Conservation (phyloP, 2,329 filamentous ascomycete genomes). For the Aureobasidium lini region DNA sequence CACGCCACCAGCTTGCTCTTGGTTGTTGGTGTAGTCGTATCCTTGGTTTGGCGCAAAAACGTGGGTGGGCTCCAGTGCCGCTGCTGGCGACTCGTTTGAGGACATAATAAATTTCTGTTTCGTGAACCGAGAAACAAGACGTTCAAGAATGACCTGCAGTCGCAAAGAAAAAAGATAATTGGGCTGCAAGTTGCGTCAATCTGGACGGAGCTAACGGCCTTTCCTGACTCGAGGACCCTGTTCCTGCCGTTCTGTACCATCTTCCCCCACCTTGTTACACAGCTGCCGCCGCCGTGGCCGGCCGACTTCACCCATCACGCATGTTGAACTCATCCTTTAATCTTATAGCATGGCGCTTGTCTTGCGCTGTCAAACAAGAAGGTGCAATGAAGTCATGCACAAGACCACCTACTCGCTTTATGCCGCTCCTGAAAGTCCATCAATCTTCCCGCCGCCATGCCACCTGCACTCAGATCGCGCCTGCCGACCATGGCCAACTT, state of each 20-base stretch:
- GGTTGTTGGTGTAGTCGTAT: conserved; percentile 21
- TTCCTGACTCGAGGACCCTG: not conserved
- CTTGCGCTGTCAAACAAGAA: not conserved
- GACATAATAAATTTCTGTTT: not conserved
- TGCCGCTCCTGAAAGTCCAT: not conserved
- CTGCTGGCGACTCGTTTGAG: conserved; percentile 15
- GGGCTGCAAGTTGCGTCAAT: conserved; percentile 3
- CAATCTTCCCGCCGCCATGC: not conserved
- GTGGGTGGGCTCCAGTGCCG: conserved; percentile 22
- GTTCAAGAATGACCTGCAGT: not conserved
- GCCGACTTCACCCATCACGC: not conserved
- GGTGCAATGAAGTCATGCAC: not conserved
- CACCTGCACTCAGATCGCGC: not conserved
- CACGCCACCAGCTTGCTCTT: conserved; percentile 15
- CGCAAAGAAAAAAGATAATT: conserved; percentile 2
- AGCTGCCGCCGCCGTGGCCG: not conserved
- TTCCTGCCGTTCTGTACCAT: not conserved
- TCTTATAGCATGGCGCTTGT: not conserved
- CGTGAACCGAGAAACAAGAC: not conserved
- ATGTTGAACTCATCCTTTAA: not conserved
- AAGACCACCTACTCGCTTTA: not conserved
- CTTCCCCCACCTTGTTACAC: conserved; percentile 5
- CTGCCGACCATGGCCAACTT: not conserved
- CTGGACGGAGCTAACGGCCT: conserved; percentile 3
- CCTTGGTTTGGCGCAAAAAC: conserved; percentile 27